Base-by-base conservation (phyloP, 257 asterid genomes). In the Rauvolfia tetraphylla region DNA sequence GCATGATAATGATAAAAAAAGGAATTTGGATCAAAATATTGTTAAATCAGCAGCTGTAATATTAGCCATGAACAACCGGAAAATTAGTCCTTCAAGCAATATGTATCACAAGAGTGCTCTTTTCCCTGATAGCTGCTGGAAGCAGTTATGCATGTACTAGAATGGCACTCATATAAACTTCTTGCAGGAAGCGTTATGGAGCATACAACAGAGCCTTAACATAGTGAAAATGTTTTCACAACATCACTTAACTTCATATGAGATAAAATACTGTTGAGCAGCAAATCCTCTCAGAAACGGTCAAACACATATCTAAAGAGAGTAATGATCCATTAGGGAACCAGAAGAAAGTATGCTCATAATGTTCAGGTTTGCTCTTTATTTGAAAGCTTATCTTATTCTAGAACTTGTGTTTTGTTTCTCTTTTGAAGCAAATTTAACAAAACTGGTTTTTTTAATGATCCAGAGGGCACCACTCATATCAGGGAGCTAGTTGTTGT, bases 11-110 rank as follows among this genome's bases (percentile, higher is more conserved):
- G 13, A 29, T 22, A 31, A 46, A 56, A 34, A 51, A 36, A 29
- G n/a, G 31, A 22, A 9, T 38, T 68, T 44, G 11, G n/a, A 71
- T 53, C 15, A 71, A 59, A 39, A 53, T 20, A 22, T 51, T 68
- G 76, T 27, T 46, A 31, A 42, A 27, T 66, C 14, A 41, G 72
- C 70, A 70, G 63, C 56, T 72, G 54, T 10, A 63, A 65, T 18
- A 62, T 63, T 10, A 67, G 48, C 31, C 63, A 23, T 57, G 6
- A 38, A 48, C 8, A 68, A 7, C 51, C 4, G 10, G 62, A 72
- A 23, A 56, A 15, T 42, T 39, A 53, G 8, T 68, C 68, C 46
- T 54, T 68, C 53, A 22, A 13, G 68, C 9, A 61, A 27, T 29
- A 31, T 61, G 39, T 31, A 17, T 29, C 68, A 29, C 68, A 27